Percentiles rank a stretch among this genome's conserved stretches.
phyloP scores from a whole-genome alignment of 805 yeast species.

The baker's yeast (Saccharomyces cerevisiae) region DNA sequence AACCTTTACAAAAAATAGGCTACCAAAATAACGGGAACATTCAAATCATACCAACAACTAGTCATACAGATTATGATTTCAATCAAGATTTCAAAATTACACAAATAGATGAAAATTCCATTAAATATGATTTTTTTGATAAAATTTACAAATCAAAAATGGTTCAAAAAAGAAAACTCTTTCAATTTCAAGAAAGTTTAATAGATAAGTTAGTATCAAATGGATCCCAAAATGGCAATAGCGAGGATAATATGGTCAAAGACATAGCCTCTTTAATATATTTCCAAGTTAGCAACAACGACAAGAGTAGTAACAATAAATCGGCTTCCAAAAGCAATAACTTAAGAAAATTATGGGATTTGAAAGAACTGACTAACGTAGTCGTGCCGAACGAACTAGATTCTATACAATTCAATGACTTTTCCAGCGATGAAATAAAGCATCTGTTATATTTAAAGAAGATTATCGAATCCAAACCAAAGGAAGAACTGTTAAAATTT shows the following conservation, averaged over 20 bases:
- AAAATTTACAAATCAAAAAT: constrained; percentile 31
- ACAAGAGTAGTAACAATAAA: constrained; percentile 15
- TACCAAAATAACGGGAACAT: constrained; percentile 47
- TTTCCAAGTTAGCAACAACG: constrained; percentile 30
- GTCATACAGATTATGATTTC: neutral
- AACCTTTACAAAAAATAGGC: constrained; percentile 48
- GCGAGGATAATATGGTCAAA: constrained; percentile 18
- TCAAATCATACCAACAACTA: constrained; percentile 34
- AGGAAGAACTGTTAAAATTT: constrained; percentile 53
- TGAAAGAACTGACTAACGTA: constrained; percentile 40
- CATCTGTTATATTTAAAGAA: constrained; percentile 50
- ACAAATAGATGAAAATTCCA: constrained; percentile 21
- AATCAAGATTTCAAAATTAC: constrained; percentile 33
- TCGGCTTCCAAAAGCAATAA: neutral
- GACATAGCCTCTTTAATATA: constrained; percentile 28
- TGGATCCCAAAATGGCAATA: constrained; percentile 3
- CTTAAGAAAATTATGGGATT: constrained; percentile 33
- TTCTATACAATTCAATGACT: neutral
- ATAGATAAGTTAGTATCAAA: constrained; percentile 24
- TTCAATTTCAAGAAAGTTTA: constrained; percentile 29
- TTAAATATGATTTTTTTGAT: constrained; percentile 24
- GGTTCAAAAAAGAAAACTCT: constrained; percentile 32
- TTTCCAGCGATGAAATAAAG: constrained; percentile 34
- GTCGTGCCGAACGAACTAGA: constrained; percentile 18
- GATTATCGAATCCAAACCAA: constrained; percentile 62